These are phyloP conservation scores for Leccinum truebloodii DNA, from an alignment of 768 basidiomycete genomes.

Conservation along the genomic window DNA sequence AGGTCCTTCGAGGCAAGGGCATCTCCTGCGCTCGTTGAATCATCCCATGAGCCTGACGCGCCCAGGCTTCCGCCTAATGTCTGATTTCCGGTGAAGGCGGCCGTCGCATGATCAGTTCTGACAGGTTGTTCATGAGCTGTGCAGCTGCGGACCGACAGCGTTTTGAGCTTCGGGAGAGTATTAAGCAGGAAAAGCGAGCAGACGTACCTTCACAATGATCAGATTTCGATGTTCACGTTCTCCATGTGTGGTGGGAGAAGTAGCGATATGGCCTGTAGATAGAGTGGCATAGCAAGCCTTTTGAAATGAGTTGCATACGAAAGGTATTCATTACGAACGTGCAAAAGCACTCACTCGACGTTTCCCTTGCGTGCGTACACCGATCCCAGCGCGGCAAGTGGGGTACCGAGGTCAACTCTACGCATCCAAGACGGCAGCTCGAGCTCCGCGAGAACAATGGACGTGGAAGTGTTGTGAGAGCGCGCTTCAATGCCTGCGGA, in stretches of 20 bases:
- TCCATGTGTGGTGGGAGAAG: conserved; percentile 48
- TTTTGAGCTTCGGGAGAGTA: neutral
- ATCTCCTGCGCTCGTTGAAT: conserved; percentile 30
- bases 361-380: conserved; percentile 60
- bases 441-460: conserved; percentile 49
- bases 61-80: conserved; percentile 61
- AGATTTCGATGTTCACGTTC: conserved; percentile 34
- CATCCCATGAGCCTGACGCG: conserved; percentile 46
- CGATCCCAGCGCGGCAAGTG: conserved; percentile 64
- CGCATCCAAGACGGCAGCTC: conserved; percentile 61
- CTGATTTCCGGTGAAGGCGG: conserved; percentile 38
- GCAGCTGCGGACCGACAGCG: conserved; percentile 34
- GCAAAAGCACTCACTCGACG: conserved; percentile 34
- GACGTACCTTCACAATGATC: conserved; percentile 61
- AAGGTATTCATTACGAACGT: neutral
- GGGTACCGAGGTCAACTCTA: conserved; percentile 61
- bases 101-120: conserved; percentile 41
- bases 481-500: neutral
- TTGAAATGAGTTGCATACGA: neutral
- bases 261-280: conserved; percentile 63
- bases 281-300: conserved; percentile 65
- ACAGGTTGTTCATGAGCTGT: conserved; percentile 50
- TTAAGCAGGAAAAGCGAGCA: neutral
- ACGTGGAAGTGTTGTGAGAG: neutral
- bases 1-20: conserved; percentile 19